Evolutionary conservation across 306 rosid species (phyloP).

Genomic region (Vicia villosa): DNA sequence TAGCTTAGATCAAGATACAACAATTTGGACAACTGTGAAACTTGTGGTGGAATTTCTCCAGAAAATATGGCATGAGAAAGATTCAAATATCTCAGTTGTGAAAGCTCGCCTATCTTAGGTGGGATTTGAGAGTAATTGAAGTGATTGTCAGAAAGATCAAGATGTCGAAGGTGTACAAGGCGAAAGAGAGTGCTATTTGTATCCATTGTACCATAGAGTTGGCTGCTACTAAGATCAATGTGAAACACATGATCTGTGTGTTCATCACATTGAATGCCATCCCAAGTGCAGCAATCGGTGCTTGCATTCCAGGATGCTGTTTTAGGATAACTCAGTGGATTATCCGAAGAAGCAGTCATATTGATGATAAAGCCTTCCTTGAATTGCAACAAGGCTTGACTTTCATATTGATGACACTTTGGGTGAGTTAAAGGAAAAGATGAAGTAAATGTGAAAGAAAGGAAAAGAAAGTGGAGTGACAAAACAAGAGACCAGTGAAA

Average conservation of each 20-base stretch:
- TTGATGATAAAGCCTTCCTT: slow-evolving; percentile 25
- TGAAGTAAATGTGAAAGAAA: not conserved
- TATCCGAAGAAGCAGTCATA: not conserved
- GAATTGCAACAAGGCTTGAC: slow-evolving; percentile 32
- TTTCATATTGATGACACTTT: slow-evolving; percentile 28
- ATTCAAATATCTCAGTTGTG: slow-evolving; percentile 15
- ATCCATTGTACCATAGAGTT: slow-evolving; percentile 20
- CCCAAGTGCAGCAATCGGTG: slow-evolving; percentile 41
- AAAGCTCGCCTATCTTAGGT: slow-evolving; percentile 21
- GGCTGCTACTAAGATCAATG: slow-evolving; percentile 34
- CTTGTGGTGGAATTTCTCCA: slow-evolving; percentile 17
- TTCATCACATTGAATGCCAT: slow-evolving; percentile 36
- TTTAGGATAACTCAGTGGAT: slow-evolving; percentile 36
- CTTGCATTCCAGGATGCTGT: slow-evolving; percentile 28
- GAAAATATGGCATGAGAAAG: not conserved
- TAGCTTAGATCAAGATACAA: too few species aligned
- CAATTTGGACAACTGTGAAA: not conserved
- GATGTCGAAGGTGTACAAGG: slow-evolving; percentile 23
- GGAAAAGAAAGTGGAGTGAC: not conserved
- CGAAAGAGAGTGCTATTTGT: slow-evolving; percentile 15
- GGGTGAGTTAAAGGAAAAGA: not conserved
- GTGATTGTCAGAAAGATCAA: slow-evolving; percentile 37
- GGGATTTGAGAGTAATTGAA: slow-evolving; percentile 45
- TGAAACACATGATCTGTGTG: slow-evolving; percentile 19
- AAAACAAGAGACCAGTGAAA: not conserved